These are phyloP conservation scores for Pythium dissimile DNA, from an alignment of 352 stramenopile genomes.

Conservation along the genomic window DNA sequence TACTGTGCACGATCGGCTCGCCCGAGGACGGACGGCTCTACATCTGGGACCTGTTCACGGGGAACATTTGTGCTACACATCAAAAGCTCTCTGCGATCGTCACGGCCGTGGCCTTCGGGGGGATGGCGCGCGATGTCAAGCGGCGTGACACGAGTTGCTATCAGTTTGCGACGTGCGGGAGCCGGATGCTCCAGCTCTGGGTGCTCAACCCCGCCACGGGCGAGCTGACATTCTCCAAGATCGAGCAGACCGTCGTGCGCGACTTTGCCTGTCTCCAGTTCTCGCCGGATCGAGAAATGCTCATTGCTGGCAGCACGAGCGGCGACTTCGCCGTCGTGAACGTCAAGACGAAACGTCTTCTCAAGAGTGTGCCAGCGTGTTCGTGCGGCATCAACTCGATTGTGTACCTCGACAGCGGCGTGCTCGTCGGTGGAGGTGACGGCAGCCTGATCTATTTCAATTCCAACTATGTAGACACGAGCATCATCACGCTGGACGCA, in stretches of 20 bases:
- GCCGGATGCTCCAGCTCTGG: slow-evolving; percentile 82
- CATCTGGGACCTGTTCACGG: slow-evolving; percentile 88
- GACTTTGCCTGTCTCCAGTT: slow-evolving; percentile 87
- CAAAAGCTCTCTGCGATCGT: slow-evolving; percentile 64
- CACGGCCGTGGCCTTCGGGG: slow-evolving; percentile 70
- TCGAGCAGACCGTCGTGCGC: slow-evolving; percentile 70
- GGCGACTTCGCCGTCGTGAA: slow-evolving; percentile 84
- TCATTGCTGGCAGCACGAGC: slow-evolving; percentile 84
- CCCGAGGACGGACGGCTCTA: slow-evolving; percentile 84
- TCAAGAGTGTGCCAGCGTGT: slow-evolving; percentile 74
- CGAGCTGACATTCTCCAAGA: slow-evolving; percentile 62
- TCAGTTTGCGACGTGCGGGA: slow-evolving; percentile 84
- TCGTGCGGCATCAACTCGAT: slow-evolving; percentile 77
- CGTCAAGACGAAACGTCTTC: slow-evolving; percentile 65
- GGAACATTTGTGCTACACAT: slow-evolving; percentile 84
- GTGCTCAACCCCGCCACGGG: slow-evolving; percentile 81
- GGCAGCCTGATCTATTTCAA: slow-evolving; percentile 83
- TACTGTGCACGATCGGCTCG: slow-evolving; percentile 79
- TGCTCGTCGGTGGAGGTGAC: slow-evolving; percentile 84
- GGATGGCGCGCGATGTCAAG: slow-evolving; percentile 90
- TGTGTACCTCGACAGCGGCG: slow-evolving; percentile 32
- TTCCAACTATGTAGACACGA: slow-evolving; percentile 65
- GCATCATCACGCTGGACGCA: slow-evolving; percentile 64
- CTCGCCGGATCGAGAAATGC: slow-evolving; percentile 68
- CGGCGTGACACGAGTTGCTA: slow-evolving; percentile 84